Evolutionary conservation across 1,284 basidiomycete species (phyloP), one percentile per base, ranked within the genome.

Genomic region (Ustilago crameri): DNA sequence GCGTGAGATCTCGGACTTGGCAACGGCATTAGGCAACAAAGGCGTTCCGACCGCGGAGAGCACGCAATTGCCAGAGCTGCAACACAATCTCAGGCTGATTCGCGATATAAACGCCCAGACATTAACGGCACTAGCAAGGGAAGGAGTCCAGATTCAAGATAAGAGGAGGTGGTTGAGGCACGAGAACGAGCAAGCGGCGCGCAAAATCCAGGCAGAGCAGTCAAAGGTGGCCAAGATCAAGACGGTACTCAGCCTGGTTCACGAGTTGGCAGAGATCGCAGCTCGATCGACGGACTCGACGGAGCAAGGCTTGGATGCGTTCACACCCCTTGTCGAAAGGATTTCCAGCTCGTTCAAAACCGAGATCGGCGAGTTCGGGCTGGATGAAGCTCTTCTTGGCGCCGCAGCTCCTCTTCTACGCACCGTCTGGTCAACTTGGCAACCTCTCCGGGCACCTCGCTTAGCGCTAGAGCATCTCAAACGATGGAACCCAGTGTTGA

Each of bases 81-180:
- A 94, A 34, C 95, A 98, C 82, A 99, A 99, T 82, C 85, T 98
- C 24, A 89, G 90, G 7, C 87, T 98, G 42, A 92, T 98, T 43
- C 87, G 89, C 3, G 91, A 94, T 45, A 87, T 89, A 1, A 90
- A 92, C 71, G 91, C 91, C 70, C 89, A 87, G 24, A 91, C 94
- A 58, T 87, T 99, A 1, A 90, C 92, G 48, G 91, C 91, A 14
- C 88, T 98, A 18, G 93, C 93, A 1, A 88, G 90, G 22, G 95
- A 99, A 85, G 96, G 92, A 1, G 91, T 90, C 67, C 87, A 89
- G 9, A 87, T 97, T 1, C 88, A 90, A 66, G 91, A 93, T 62
- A 88, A 90, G 26, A 90, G 91, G 81, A 89, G 88, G 60, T 92
- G 89, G 85, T 86, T 93, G 18, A 48, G 67, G 24, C 70, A 84